These are phyloP conservation scores for Cladosporium sp. DNA, from an alignment of 2,329 filamentous ascomycete genomes.

Conservation along the genomic window DNA sequence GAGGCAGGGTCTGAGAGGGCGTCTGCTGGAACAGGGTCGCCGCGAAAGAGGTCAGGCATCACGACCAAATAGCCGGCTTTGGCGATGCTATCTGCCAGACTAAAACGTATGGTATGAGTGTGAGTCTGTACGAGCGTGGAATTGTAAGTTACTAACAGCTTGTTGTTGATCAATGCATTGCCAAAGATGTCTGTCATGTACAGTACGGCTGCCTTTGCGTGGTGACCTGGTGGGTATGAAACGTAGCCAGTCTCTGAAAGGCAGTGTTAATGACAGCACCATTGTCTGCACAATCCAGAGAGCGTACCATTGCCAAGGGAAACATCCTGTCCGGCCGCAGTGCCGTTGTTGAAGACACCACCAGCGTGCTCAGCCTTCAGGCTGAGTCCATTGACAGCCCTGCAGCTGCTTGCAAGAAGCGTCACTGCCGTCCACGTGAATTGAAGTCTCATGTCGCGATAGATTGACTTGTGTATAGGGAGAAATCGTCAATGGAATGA, in stretches of 20 bases:
- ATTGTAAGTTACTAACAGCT: slow-evolving; percentile 19
- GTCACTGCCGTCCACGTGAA: background rate
- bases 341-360: slow-evolving; percentile 17
- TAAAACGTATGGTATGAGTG: slow-evolving; percentile 8
- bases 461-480: background rate
- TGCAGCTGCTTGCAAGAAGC: slow-evolving; percentile 13
- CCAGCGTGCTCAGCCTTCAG: slow-evolving; percentile 18
- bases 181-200: slow-evolving; percentile 33
- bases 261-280: background rate
- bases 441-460: slow-evolving; percentile 2
- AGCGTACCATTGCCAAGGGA: slow-evolving; percentile 15
- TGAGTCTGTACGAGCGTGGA: background rate
- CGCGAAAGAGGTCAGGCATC: slow-evolving; percentile 31
- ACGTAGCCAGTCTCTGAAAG: slow-evolving; percentile 19
- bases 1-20: slow-evolving; percentile 24
- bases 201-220: slow-evolving; percentile 23
- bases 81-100: slow-evolving; percentile 30
- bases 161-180: slow-evolving; percentile 27
- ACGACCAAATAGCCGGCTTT: slow-evolving; percentile 28
- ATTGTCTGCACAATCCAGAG: background rate
- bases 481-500: background rate
- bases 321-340: slow-evolving; percentile 15
- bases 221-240: slow-evolving; percentile 14
- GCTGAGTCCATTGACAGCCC: slow-evolving; percentile 13
- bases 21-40: slow-evolving; percentile 26